These are phyloP conservation scores for Stachybotrys echinatus DNA, from an alignment of 2,329 filamentous ascomycete genomes.

Conservation along the genomic window DNA sequence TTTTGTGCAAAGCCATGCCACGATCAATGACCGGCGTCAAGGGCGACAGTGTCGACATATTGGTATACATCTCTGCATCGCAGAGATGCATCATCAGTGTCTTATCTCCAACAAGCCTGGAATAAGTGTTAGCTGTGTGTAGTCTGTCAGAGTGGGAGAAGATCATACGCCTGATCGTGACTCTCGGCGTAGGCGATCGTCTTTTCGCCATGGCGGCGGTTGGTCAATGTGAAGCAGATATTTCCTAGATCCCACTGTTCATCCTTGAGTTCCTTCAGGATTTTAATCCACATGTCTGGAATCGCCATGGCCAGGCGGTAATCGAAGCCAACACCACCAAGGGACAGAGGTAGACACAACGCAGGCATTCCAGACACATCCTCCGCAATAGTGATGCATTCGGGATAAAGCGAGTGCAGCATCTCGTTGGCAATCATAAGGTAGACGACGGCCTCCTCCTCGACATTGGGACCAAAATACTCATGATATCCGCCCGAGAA, in stretches of 20 bases:
- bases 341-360: conserved; percentile 77
- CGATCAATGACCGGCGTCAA: conserved; percentile 85
- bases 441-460: conserved; percentile 91
- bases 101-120: conserved; percentile 90
- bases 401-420: conserved; percentile 84
- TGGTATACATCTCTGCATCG: conserved; percentile 93
- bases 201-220: conserved; percentile 92
- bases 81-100: conserved; percentile 97
- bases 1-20: conserved; percentile 90
- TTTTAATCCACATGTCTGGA: conserved; percentile 99
- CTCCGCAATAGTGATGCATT: conserved; percentile 87
- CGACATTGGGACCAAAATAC: conserved; percentile 85
- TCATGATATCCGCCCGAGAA: conserved; percentile 98
- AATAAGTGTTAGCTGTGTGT: conserved; percentile 13
- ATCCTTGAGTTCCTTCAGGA: conserved; percentile 88
- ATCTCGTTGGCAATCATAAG: conserved; percentile 96
- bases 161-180: conserved; percentile 89
- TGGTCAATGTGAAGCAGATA: conserved; percentile 83
- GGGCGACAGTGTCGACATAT: conserved; percentile 86
- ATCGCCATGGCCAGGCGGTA: conserved; percentile 97
- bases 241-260: conserved; percentile 85
- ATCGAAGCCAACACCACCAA: conserved; percentile 94
- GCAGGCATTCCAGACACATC: conserved; percentile 98
- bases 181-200: conserved; percentile 97
- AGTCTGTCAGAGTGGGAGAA: conserved; percentile 4